phyloP scores from a whole-genome alignment of 2,329 filamentous ascomycete species.

The Gyromitra esculenta region DNA sequence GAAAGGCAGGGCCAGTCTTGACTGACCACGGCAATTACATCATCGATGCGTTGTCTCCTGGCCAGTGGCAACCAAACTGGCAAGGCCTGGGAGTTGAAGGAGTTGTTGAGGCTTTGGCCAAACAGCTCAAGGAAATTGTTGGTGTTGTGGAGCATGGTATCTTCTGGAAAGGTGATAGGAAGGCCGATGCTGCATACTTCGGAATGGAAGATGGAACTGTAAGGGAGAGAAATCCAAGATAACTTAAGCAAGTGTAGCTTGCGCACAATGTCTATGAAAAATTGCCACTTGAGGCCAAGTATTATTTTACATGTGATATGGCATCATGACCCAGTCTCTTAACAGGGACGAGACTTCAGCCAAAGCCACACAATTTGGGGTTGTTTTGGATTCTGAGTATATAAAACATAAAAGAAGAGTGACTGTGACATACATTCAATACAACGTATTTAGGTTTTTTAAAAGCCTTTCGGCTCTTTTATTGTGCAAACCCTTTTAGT shows the following conservation, averaged over 20 bases:
- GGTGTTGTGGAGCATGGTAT: conserved; percentile 27
- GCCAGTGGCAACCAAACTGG: conserved; percentile 1
- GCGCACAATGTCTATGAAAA: background rate
- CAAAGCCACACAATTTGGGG: too few species aligned
- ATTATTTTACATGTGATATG: background rate
- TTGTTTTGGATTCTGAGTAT: too few species aligned
- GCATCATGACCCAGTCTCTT: background rate
- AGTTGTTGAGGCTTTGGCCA: background rate
- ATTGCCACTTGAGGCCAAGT: background rate
- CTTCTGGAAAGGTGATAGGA: conserved; percentile 30
- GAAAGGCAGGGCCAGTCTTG: conserved; percentile 15
- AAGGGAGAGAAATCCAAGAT: background rate
- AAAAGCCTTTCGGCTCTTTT: too few species aligned
- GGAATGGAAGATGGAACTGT: conserved; percentile 6
- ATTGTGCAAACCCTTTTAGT: too few species aligned
- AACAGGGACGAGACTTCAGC: background rate
- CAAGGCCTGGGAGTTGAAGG: background rate
- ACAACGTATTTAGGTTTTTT: too few species aligned
- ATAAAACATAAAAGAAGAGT: too few species aligned
- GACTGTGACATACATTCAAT: too few species aligned
- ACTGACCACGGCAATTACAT: conserved; percentile 26
- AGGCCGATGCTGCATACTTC: conserved; percentile 18
- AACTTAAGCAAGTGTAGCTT: background rate
- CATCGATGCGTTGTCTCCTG: background rate
- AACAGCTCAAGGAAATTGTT: conserved; percentile 21